Base-by-base conservation (phyloP, 768 basidiomycete species). In the Kwoniella mangroviensis region DNA sequence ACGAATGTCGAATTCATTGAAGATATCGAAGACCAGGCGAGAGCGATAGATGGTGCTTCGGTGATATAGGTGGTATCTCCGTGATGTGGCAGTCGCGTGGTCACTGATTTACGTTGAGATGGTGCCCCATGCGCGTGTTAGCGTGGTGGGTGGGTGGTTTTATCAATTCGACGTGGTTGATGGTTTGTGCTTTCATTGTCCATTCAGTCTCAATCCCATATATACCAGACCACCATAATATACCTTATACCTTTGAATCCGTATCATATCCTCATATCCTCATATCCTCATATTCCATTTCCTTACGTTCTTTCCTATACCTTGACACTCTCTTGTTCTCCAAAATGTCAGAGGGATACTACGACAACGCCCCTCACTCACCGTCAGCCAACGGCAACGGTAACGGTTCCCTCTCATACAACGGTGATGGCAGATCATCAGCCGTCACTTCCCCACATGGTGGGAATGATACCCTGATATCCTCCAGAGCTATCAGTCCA, bases 301-400 rank as follows among this genome's bases (percentile, higher is more conserved):
- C n/a, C 43, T 21, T 26, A n/a, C 19, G 13, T 26, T 55, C 41
- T 41, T 6, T 42, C 49, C 42, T 13, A 49, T 65, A 53, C 56
- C 13, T 41, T 52, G 61, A 4, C 61, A 60, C 17, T 21, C 51
- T 41, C 40, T 66, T 45, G 13, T n/a, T 51, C 17, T 54, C 26
- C 22, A 65, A 28, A 28, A 80, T 80, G 76, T 53, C 70, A 34
- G 76, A 77, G 28, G 63, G 69, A 13, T 77, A 80, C 70, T 76
- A 79, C 70, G 74, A 80, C 9, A 26, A 68, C 55, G 66, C 72
- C 21, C 68, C 52, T 21, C 59, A 68, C 40, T 67, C 68, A 4
- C 60, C 52, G n/a, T 28, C 56, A 10, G 64, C 70, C 5, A 73
- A 67, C 12, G 66, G 70, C 19, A 71, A 68, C 40, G 69, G 75